A percentile compares a stretch with the other conserved stretches of the same genome.
Conservation (phyloP, 805 yeast species). For the Pichia sporocuriosa region DNA sequence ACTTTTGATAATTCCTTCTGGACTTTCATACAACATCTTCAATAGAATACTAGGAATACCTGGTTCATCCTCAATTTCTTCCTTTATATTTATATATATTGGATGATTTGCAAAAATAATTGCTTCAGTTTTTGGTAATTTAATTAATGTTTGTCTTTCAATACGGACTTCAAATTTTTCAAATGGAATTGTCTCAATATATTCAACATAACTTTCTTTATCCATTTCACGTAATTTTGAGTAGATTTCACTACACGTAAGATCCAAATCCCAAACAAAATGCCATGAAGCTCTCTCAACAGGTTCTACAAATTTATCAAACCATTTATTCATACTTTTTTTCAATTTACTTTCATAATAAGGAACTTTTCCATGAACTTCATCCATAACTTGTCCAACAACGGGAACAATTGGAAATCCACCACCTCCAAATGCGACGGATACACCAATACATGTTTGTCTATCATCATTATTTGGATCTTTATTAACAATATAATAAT, state of each 20-base stretch:
- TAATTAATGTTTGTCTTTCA: slow-evolving; percentile 42
- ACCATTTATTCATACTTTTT: slow-evolving; percentile 46
- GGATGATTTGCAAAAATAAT: slow-evolving; percentile 26
- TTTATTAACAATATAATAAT: slow-evolving; percentile 37
- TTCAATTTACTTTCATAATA: slow-evolving; percentile 41
- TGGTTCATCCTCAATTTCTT: slow-evolving; percentile 42
- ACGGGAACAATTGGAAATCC: slow-evolving; percentile 36
- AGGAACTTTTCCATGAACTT: slow-evolving; percentile 42
- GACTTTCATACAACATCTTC: slow-evolving; percentile 41
- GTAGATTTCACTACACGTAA: slow-evolving; percentile 23
- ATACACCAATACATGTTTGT: slow-evolving; percentile 40
- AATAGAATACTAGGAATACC: slow-evolving; percentile 36
- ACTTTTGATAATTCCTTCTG: slow-evolving; percentile 39
- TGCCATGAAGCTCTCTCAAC: slow-evolving; percentile 48
- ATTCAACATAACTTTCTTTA: slow-evolving; percentile 27
- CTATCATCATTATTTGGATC: slow-evolving; percentile 31
- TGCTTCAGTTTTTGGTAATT: slow-evolving; percentile 36
- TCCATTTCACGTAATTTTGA: slow-evolving; percentile 32
- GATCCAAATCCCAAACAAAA: slow-evolving; percentile 42
- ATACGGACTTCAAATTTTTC: slow-evolving; percentile 38
- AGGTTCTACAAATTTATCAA: slow-evolving; percentile 35
- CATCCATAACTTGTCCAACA: slow-evolving; percentile 33
- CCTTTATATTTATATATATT: slow-evolving; percentile 31
- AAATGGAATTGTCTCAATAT: slow-evolving; percentile 32
- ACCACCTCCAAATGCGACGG: slow-evolving; percentile 49